Conservation (phyloP, 139 green algal genomes). For the Trebouxia sp. region DNA sequence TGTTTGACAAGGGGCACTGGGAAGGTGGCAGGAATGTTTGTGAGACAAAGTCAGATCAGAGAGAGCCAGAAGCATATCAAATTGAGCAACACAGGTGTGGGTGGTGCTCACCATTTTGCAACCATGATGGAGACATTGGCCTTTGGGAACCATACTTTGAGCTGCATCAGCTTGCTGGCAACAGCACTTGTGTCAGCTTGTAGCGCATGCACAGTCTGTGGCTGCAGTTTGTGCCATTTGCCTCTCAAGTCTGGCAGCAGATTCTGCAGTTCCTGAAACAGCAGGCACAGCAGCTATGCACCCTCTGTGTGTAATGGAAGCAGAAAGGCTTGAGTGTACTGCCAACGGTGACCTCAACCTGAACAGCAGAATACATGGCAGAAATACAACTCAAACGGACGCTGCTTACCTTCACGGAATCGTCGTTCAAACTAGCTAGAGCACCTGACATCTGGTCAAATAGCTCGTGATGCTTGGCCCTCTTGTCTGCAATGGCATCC, state of each 20-base stretch:
- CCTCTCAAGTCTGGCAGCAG: background rate
- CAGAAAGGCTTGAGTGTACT: background rate
- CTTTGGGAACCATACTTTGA: background rate
- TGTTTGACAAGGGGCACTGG: background rate
- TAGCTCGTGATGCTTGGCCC: no score
- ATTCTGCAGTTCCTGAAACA: background rate
- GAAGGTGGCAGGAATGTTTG: background rate
- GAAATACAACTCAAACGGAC: background rate
- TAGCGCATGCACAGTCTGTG: background rate
- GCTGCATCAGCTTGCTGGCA: background rate
- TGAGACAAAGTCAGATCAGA: background rate
- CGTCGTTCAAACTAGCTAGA: background rate
- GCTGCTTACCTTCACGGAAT: background rate
- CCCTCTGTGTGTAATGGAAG: background rate
- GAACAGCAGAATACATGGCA: no score
- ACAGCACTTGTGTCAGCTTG: background rate
- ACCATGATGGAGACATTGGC: slow-evolving; percentile 12
- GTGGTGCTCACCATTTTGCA: background rate
- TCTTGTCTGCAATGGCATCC: no score
- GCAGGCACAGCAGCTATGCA: background rate
- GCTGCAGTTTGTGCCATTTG: background rate
- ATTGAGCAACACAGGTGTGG: background rate
- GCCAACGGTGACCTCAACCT: background rate
- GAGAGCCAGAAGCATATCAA: background rate
- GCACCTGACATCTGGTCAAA: background rate